A percentile compares a stretch with the other conserved stretches of the same genome.
phyloP scores from a whole-genome alignment of 2,329 filamentous ascomycete genomes.

The Bipolaris gigantea region DNA sequence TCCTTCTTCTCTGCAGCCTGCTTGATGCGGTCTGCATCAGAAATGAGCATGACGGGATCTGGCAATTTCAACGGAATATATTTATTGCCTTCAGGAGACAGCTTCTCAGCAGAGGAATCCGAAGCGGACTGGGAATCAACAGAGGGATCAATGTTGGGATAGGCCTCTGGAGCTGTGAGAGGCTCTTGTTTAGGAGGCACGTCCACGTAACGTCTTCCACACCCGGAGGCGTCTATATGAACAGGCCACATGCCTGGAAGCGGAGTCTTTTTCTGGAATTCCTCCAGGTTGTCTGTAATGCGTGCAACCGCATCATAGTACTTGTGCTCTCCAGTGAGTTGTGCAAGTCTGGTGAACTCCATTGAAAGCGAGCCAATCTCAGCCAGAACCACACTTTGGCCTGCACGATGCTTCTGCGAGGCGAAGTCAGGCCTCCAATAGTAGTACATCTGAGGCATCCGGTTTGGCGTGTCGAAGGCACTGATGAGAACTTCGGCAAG shows the following conservation, averaged over 20 bases:
- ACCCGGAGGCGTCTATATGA: conserved; percentile 48
- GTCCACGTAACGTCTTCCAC: conserved; percentile 34
- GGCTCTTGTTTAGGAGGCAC: conserved; percentile 29
- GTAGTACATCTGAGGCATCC: conserved; percentile 65
- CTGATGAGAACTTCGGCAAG: conserved; percentile 66
- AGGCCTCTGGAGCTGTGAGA: conserved; percentile 16
- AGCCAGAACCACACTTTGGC: conserved; percentile 48
- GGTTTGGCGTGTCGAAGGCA: conserved; percentile 68
- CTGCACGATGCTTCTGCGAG: conserved; percentile 45
- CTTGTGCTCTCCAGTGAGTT: conserved; percentile 51
- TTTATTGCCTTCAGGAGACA: conserved; percentile 37
- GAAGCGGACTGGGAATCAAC: conserved; percentile 4
- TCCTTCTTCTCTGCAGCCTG: neutral
- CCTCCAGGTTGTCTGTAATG: conserved; percentile 49
- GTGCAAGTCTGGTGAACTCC: conserved; percentile 53
- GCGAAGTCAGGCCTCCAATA: conserved; percentile 54
- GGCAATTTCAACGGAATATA: conserved; percentile 39
- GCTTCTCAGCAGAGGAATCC: conserved; percentile 19
- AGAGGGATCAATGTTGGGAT: conserved; percentile 3
- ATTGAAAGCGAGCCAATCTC: conserved; percentile 54
- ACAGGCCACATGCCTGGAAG: conserved; percentile 55
- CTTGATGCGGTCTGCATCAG: conserved; percentile 18
- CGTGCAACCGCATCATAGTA: conserved; percentile 54
- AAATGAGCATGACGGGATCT: conserved; percentile 31
- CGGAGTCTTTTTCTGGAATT: conserved; percentile 49